Evolutionary conservation across 2,329 filamentous ascomycete species (phyloP), one percentile per base, ranked within the genome.

Genomic region (Cytospora mali): DNA sequence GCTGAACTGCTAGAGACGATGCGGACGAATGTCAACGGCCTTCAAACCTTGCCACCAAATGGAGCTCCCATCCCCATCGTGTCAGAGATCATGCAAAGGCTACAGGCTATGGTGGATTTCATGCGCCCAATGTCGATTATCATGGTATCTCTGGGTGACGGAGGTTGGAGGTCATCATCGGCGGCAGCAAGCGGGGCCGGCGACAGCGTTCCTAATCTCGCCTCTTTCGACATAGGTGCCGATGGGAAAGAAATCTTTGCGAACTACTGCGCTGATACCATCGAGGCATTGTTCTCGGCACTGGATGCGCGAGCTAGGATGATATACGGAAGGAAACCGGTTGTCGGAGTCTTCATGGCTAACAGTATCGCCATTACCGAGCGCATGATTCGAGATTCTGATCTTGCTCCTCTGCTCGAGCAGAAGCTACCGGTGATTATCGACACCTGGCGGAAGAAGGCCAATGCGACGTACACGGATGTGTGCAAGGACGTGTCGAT

Each of bases 141-240:
- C 68, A 88, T 99, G 81, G 88, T 95, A 29, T 97, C 93, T 0
- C 79, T 99, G 11, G 95, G 95, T 21, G 93, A 98, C 70, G 93
- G 93, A 1, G 94, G 94, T 39, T 99, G 95, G 95, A 87, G 85
- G 65, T 81, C 82, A 4, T 79, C 75, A 23, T 75, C 78, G 11
- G 76, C 79, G 31, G 76, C 80, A 18, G 79, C 83, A 11, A 84
- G 84, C 13, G 83, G 83, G 4, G 85, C 84, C 7, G 80, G 80
- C 6, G 86, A 90, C 49, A 84, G 84, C 29, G 84, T 88, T 23
- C 88, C 90, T 0, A 91, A 88, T 57, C 80, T 93, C 31, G 86
- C 87, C 14, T 90, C 91, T 0, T 92, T 96, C 71, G 94, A 98
- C 71, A 88, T 97, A 35, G 88, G 91, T 16, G 93, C 93, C 4